Percentiles rank a stretch among this genome's conserved stretches.
These are phyloP conservation scores for Cutaneotrichosporon cutaneum DNA, from an alignment of 1,284 basidiomycete genomes.

Conservation along the genomic window DNA sequence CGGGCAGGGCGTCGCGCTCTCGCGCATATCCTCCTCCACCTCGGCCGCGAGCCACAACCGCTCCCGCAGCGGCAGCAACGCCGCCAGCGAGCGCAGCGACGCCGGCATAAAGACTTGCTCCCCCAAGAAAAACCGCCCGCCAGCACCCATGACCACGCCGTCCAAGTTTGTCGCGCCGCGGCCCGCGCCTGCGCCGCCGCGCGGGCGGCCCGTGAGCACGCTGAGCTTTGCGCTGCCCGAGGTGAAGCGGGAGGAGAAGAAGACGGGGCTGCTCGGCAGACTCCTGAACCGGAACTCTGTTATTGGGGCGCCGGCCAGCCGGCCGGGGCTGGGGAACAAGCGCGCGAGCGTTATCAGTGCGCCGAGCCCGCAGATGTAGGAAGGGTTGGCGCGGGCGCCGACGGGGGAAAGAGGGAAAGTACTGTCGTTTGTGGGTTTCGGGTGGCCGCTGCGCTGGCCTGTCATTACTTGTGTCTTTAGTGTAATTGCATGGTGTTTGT, in stretches of 20 bases:
- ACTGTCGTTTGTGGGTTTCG: background rate
- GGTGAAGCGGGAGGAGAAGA: constrained; percentile 4
- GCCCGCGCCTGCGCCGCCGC: constrained; percentile 18
- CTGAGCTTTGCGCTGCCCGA: constrained; percentile 8
- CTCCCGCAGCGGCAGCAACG: constrained; percentile 1
- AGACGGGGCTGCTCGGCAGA: background rate
- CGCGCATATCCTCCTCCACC: constrained; percentile 11
- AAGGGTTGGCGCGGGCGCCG: background rate
- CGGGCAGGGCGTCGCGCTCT: background rate
- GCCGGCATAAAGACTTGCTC: constrained; percentile 4
- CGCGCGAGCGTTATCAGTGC: constrained; percentile 7
- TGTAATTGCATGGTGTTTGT: background rate
- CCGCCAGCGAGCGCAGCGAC: constrained; percentile 5
- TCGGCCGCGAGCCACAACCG: background rate
- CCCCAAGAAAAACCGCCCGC: background rate
- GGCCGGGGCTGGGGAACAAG: constrained; percentile 5
- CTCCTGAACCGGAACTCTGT: background rate
- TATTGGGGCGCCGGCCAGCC: background rate
- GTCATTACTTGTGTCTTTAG: background rate
- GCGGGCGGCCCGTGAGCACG: constrained; percentile 4
- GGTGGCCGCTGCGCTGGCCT: background rate
- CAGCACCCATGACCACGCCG: constrained; percentile 12
- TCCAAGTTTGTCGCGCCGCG: constrained; percentile 17
- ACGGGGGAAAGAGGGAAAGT: background rate
- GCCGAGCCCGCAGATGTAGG: constrained; percentile 1